Conservation (phyloP, 306 rosid genomes). For the Gastrolobium bilobum region DNA sequence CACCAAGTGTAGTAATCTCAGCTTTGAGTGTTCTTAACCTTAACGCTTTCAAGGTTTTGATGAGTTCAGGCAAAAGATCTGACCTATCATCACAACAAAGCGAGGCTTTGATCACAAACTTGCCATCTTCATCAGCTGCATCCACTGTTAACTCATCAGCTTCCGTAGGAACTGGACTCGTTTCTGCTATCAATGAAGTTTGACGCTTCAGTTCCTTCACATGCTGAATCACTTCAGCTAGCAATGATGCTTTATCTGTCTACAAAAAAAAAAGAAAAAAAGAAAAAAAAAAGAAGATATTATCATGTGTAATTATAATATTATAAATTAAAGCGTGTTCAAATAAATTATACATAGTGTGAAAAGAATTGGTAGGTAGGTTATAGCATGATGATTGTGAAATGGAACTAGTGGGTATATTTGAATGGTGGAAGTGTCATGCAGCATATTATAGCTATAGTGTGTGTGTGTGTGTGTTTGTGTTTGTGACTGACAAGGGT, state of each 20-base stretch:
- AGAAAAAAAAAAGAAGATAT: neutral
- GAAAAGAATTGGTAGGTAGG: constrained; percentile 34
- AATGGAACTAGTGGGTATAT: constrained; percentile 29
- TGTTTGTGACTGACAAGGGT: constrained; percentile 66
- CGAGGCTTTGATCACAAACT: constrained; percentile 82
- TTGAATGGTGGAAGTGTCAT: constrained; percentile 43
- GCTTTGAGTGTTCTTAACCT: constrained; percentile 86
- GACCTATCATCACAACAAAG: constrained; percentile 91
- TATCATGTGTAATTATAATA: neutral
- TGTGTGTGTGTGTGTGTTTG: neutral
- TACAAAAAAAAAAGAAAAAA: neutral
- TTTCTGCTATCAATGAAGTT: constrained; percentile 81
- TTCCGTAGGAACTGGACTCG: constrained; percentile 86
- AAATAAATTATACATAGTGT: neutral
- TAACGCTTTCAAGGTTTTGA: constrained; percentile 74
- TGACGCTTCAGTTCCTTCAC: constrained; percentile 93
- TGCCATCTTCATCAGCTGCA: constrained; percentile 81
- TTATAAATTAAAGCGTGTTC: neutral
- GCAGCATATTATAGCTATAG: constrained; percentile 33
- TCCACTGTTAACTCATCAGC: constrained; percentile 82
- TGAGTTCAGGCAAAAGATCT: constrained; percentile 88
- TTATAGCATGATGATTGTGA: constrained; percentile 36
- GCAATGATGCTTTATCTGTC: constrained; percentile 96
- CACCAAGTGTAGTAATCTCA: constrained; percentile 91
- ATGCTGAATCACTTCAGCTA: constrained; percentile 95